phyloP scores from a whole-genome alignment of 768 basidiomycete genomes.

The Russula compacta region DNA sequence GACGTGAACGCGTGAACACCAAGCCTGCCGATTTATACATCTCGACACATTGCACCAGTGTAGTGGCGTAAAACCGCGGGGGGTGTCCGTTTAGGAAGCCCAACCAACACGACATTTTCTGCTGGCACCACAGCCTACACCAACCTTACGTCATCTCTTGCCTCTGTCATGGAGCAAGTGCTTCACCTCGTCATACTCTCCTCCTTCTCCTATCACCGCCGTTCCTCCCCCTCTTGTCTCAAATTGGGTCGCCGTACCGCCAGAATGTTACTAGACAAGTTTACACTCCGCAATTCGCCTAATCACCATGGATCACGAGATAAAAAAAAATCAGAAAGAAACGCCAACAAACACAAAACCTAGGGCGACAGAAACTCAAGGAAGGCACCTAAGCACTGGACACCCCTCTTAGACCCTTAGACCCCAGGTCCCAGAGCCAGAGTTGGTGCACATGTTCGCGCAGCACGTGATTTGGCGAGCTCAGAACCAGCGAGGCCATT shows the following conservation, averaged over 20 bases:
- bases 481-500: slow-evolving; percentile 14
- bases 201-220: not conserved
- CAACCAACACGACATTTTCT: too few relatives aligned
- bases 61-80: not conserved
- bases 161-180: too few relatives aligned
- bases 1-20: not conserved
- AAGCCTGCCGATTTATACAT: not conserved
- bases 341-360: not conserved
- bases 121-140: too few relatives aligned
- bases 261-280: not conserved
- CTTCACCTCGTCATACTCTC: not conserved
- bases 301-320: not conserved
- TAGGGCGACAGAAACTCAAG: not conserved
- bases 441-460: not conserved
- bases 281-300: not conserved
- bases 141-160: not conserved
- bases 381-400: not conserved
- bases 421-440: not conserved
- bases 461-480: not conserved
- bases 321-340: not conserved
- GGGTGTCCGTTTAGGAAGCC: not conserved
- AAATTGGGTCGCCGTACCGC: not conserved
- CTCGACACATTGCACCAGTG: not conserved
- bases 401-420: not conserved
- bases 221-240: not conserved